Conservation (phyloP, 306 rosid species). For the Styphnolobium japonicum region DNA sequence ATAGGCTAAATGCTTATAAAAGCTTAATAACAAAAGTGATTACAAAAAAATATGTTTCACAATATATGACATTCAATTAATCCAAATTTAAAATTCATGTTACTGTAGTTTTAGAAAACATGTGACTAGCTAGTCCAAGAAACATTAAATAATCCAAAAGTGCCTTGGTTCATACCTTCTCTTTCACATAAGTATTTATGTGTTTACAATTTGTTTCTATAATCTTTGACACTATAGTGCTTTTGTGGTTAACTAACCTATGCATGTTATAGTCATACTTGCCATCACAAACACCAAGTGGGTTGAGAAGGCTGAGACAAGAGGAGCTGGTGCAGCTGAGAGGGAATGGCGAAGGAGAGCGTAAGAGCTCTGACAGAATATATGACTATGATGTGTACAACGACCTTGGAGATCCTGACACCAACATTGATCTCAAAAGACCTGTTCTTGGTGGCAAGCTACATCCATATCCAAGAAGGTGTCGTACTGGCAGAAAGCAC, state of each 20-base stretch:
- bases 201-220: too few species aligned
- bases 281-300: conserved; percentile 68
- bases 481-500: conserved; percentile 59
- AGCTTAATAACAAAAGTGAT: too few species aligned
- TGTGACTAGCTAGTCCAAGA: too few species aligned
- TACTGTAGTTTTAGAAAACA: too few species aligned
- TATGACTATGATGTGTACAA: conserved; percentile 75
- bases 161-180: too few species aligned
- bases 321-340: conserved; percentile 40
- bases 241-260: background rate
- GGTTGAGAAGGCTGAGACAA: conserved; percentile 55
- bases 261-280: conserved; percentile 43
- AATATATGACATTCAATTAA: too few species aligned
- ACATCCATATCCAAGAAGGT: conserved; percentile 63
- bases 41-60: too few species aligned
- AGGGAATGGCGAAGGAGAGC: conserved; percentile 65
- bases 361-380: conserved; percentile 48
- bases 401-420: conserved; percentile 72
- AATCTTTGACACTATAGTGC: background rate
- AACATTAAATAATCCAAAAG: too few species aligned
- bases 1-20: too few species aligned
- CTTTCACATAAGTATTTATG: too few species aligned
- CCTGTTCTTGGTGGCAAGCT: conserved; percentile 65
- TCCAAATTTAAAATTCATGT: too few species aligned
- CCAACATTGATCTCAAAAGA: conserved; percentile 26